Evolutionary conservation across 305 asterid species (phyloP).

Genomic region (Ilex paraguariensis): DNA sequence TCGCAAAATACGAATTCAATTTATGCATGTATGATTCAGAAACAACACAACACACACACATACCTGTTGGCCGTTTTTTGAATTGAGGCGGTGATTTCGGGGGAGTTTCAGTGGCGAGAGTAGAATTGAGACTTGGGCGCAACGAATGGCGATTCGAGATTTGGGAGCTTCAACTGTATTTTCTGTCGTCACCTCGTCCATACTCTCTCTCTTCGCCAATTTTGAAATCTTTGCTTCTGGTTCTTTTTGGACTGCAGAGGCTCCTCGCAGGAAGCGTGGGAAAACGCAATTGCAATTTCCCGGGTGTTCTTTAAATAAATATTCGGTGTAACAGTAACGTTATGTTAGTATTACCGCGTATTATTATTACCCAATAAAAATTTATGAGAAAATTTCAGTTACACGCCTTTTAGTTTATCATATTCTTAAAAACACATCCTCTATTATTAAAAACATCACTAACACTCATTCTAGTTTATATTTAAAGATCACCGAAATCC

Average conservation of each 20-base stretch:
- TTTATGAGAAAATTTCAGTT: too few relatives aligned
- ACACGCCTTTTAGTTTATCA: too few relatives aligned
- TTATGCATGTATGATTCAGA: too few relatives aligned
- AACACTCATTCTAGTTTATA: too few relatives aligned
- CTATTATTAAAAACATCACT: too few relatives aligned
- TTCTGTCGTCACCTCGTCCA: conserved; percentile 23
- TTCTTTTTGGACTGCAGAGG: background rate
- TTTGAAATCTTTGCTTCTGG: background rate
- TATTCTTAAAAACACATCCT: too few relatives aligned
- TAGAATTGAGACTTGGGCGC: conserved; percentile 47
- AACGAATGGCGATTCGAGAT: conserved; percentile 37
- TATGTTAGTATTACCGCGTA: too few relatives aligned
- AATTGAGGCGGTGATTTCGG: conserved; percentile 12
- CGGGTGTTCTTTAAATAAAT: too few relatives aligned
- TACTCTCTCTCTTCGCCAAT: background rate
- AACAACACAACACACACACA: background rate
- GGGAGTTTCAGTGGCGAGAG: conserved; percentile 35
- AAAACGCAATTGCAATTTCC: too few relatives aligned
- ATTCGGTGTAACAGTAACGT: too few relatives aligned
- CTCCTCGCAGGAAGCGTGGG: background rate
- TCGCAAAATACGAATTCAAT: background rate
- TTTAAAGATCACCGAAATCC: too few relatives aligned
- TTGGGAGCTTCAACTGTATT: conserved; percentile 17
- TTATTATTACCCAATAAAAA: too few relatives aligned
- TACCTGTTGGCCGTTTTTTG: conserved; percentile 22